Conservation (phyloP, 106 monocot species). For the Dioscorea dumetorum region DNA sequence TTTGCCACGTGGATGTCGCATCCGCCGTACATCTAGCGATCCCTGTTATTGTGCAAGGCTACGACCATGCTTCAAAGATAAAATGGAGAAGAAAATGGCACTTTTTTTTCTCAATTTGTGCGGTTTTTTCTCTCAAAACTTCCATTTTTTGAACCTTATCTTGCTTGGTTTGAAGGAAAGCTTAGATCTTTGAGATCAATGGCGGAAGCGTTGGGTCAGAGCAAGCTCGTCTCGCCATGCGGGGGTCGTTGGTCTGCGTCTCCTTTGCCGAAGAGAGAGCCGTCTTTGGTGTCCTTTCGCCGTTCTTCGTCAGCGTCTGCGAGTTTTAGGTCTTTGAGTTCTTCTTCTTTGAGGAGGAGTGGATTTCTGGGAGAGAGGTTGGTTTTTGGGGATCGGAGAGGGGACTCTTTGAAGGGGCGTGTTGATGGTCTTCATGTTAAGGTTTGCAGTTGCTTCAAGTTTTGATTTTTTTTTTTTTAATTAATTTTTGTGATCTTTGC, state of each 20-base stretch:
- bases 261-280: background rate
- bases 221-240: constrained; percentile 6
- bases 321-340: background rate
- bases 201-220: constrained; percentile 26
- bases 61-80: no score
- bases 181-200: constrained; percentile 8
- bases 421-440: constrained; percentile 10
- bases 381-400: background rate
- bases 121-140: background rate
- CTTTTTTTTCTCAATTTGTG: no score
- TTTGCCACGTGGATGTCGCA: no score
- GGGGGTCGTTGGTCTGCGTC: background rate
- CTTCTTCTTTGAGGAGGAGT: background rate
- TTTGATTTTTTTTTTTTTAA: no score
- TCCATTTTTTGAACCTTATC: no score
- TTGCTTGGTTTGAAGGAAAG: background rate
- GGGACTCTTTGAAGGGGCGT: background rate
- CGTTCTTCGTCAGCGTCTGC: background rate
- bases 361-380: background rate
- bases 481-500: no score
- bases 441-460: background rate
- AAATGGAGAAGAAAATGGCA: no score
- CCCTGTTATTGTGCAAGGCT: no score
- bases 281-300: background rate
- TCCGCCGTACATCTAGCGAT: no score